Evolutionary conservation across 441 rosid species (phyloP).

Genomic region (Brassica hybrid): DNA sequence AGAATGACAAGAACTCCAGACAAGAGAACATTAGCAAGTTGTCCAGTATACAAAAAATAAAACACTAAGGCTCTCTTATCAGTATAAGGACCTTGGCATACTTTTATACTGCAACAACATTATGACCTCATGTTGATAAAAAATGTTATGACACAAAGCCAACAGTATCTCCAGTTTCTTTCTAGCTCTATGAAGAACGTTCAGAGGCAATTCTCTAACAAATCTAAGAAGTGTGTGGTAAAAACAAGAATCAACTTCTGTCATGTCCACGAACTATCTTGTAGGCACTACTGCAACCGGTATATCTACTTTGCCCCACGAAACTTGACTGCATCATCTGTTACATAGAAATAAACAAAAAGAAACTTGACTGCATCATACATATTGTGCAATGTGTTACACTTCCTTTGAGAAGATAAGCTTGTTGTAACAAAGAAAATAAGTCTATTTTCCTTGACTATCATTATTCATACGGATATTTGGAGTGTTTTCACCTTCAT

Average conservation of each 20-base stretch:
- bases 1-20: slow-evolving; percentile 46
- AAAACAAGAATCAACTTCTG: neutral
- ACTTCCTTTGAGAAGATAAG: neutral
- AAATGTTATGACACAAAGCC: neutral
- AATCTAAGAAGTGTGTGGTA: neutral
- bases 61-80: slow-evolving; percentile 22
- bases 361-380: neutral
- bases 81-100: slow-evolving; percentile 63
- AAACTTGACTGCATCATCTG: neutral
- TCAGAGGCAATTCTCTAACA: neutral
- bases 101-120: slow-evolving; percentile 56
- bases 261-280: neutral
- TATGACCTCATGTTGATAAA: neutral
- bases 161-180: neutral
- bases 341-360: no score
- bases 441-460: no score
- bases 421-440: neutral
- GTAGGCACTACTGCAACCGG: neutral
- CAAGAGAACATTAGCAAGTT: neutral
- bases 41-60: neutral
- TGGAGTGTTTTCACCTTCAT: no score
- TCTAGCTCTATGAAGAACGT: neutral
- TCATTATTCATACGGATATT: no score
- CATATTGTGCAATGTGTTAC: neutral
- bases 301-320: neutral